A percentile compares a stretch with the other conserved stretches of the same genome.
Conservation (phyloP, 345 rosid genomes). For the Eucalyptus curtisii region DNA sequence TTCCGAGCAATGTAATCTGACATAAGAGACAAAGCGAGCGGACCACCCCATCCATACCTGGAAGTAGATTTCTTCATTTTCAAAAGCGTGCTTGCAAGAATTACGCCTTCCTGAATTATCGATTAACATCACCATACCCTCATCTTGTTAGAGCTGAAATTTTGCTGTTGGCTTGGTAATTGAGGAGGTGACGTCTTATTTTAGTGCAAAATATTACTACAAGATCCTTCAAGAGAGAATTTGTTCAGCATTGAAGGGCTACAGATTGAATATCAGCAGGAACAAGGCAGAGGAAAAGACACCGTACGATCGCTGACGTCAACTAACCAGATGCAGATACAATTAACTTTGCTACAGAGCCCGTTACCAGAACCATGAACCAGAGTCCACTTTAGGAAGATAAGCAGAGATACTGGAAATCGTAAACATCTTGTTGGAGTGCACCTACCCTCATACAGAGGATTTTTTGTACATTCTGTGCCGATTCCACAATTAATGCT, state of each 20-base stretch:
- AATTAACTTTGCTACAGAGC: background rate
- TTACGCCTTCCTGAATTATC: background rate
- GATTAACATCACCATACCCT: background rate
- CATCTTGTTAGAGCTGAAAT: background rate
- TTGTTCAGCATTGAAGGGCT: background rate
- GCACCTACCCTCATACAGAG: background rate
- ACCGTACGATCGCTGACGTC: background rate
- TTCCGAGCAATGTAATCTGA: background rate
- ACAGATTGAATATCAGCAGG: background rate
- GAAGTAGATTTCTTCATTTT: background rate
- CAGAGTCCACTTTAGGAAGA: background rate
- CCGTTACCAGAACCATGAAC: background rate
- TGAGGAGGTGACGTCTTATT: background rate
- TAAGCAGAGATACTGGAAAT: background rate
- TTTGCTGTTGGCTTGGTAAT: background rate
- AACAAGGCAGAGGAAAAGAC: background rate
- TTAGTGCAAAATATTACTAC: background rate
- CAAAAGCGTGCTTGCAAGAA: background rate
- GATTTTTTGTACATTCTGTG: background rate
- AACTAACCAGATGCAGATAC: background rate
- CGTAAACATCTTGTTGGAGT: background rate
- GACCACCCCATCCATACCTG: background rate
- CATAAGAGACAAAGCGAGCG: background rate
- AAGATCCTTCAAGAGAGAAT: background rate
- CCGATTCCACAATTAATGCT: background rate